These are phyloP conservation scores for Wickerhamiella alocasiicola DNA, from an alignment of 805 yeast genomes.

Conservation along the genomic window DNA sequence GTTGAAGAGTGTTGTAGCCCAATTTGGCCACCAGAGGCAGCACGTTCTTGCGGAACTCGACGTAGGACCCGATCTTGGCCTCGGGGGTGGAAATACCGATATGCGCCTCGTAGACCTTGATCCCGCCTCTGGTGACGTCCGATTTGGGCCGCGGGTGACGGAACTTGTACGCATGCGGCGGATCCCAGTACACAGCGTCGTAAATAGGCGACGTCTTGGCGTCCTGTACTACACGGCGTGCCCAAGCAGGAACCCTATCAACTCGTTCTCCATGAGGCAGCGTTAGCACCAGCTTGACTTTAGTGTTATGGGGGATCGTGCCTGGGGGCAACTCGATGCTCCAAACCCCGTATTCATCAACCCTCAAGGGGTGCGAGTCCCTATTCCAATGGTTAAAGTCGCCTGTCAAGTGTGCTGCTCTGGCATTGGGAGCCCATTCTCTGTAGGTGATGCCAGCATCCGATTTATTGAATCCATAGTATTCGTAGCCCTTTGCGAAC, in stretches of 20 bases:
- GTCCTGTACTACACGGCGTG: conserved; percentile 61
- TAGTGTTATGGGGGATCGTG: conserved; percentile 71
- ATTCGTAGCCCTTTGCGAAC: conserved; percentile 65
- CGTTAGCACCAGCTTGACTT: conserved; percentile 50
- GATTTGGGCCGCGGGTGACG: conserved; percentile 57
- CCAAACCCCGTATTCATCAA: conserved; percentile 63
- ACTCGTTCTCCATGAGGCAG: conserved; percentile 56
- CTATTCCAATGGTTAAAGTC: conserved; percentile 83
- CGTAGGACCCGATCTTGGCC: conserved; percentile 71
- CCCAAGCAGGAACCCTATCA: conserved; percentile 86
- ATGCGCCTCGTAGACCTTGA: conserved; percentile 85
- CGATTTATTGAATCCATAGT: conserved; percentile 62
- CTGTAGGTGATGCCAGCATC: conserved; percentile 45
- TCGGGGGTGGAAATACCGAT: conserved; percentile 85
- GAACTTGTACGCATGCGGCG: conserved; percentile 45
- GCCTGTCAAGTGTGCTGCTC: conserved; percentile 65
- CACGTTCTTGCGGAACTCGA: conserved; percentile 66
- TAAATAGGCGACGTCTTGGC: conserved; percentile 37
- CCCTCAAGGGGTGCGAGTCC: conserved; percentile 41
- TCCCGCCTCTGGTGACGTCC: conserved; percentile 21
- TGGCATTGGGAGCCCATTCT: conserved; percentile 90
- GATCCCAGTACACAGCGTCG: conserved; percentile 93
- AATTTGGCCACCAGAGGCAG: conserved; percentile 74
- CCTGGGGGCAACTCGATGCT: conserved; percentile 43
- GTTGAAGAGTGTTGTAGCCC: conserved; percentile 86